Base-by-base conservation (phyloP, 345 rosid species). In the Brassica incana region DNA sequence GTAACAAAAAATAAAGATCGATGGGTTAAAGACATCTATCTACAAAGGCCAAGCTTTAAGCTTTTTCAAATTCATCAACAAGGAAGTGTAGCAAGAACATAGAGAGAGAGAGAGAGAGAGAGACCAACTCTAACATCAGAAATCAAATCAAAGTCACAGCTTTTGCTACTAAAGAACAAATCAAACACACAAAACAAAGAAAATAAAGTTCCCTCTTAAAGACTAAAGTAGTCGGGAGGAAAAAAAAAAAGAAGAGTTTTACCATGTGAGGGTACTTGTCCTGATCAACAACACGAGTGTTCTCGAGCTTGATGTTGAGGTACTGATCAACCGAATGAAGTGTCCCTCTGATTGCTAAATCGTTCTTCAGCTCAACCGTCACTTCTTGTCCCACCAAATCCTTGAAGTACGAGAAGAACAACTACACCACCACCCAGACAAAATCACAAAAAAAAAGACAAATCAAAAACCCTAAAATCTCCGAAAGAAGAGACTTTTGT, bases 191-290 rank as follows among this genome's bases (percentile, higher is more conserved):
- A 29, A 20, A 52, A 32, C 33, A 63, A 65, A 25, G 48, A 35
- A 12, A 50, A 32, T 30, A 18, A 18, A 18, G 18, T 18, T 18
- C 18, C 18, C 18, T 18, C 18, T 18, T 18, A 18, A 18, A 18
- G 35, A 20, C 67, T 18, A 29, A 61, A 16, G 64, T 29, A 61
- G 56, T 33, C 64, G 30, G 6, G 32, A 6, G 1, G 2, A 38
- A 20, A 20, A 20, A 20, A 20, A 20, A 20, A 20, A 20, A 20
- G 23, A 5, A n/a, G 50, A 27, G 50, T 3, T n/a, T 15, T 84
- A 96, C 99, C 99, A 96, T 96, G 88, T 96, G 99, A 80, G 99
- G 99, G 77, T 90, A 89, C 88, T 92, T 92, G 91, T 96, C 99
- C 74, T 93, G 97, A 86, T 96, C 99, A 77, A 96, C 98, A 82